phyloP scores from a whole-genome alignment of 2,329 filamentous ascomycete genomes.

The Fragosphaeria purpurea region DNA sequence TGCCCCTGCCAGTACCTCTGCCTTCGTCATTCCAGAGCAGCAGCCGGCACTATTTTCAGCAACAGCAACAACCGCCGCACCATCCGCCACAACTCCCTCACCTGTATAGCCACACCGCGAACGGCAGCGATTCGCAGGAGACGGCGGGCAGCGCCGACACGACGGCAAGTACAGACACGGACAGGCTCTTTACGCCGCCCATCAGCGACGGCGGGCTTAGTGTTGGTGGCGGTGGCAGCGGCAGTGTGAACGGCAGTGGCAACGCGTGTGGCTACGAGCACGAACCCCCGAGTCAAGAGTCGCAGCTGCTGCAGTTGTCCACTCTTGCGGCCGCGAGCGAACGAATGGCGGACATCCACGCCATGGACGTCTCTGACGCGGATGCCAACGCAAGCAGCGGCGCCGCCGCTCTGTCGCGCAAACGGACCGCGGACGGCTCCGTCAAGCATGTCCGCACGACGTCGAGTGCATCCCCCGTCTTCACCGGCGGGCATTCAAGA shows the following conservation, averaged over 20 bases:
- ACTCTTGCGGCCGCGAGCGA: constrained; percentile 45
- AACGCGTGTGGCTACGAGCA: constrained; percentile 1
- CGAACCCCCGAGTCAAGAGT: constrained; percentile 41
- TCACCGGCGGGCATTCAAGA: constrained; percentile 50
- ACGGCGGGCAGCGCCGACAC: constrained; percentile 25
- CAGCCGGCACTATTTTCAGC: constrained; percentile 10
- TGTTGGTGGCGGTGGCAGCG: constrained; percentile 25
- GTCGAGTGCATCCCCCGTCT: constrained; percentile 36
- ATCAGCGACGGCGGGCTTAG: constrained; percentile 32
- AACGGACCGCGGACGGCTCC: constrained; percentile 67
- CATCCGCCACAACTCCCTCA: background rate
- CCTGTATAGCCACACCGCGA: background rate
- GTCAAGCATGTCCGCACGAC: constrained; percentile 45
- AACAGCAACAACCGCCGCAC: background rate
- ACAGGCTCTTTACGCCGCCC: constrained; percentile 34
- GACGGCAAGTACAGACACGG: constrained; percentile 27
- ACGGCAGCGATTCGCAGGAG: constrained; percentile 20
- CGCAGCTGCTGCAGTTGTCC: constrained; percentile 48
- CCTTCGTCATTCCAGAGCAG: constrained; percentile 7
- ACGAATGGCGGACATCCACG: constrained; percentile 31
- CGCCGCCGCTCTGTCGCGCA: constrained; percentile 38
- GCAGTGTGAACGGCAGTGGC: constrained; percentile 17
- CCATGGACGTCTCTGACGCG: constrained; percentile 15
- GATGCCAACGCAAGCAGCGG: too few relatives aligned
- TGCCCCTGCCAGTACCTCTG: constrained; percentile 1